These are phyloP conservation scores for Entrophospora sp. DNA, from an alignment of 192 early-diverging fungal species.

Conservation along the genomic window DNA sequence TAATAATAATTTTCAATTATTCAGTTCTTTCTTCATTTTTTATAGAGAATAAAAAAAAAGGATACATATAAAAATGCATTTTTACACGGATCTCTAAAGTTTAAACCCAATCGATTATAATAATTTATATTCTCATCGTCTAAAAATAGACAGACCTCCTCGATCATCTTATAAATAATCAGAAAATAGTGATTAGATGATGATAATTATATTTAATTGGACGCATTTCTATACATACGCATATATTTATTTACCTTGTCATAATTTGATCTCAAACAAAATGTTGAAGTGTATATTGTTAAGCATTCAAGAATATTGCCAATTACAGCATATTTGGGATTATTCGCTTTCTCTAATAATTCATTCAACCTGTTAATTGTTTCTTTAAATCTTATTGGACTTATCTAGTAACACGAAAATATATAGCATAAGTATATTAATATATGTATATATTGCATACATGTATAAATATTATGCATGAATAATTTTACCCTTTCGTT, in stretches of 20 bases:
- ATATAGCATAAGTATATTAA: background rate
- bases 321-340: constrained; percentile 9
- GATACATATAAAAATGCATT: constrained; percentile 22
- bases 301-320: constrained; percentile 13
- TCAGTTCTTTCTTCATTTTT: no score
- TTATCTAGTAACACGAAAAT: background rate
- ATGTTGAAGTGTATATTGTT: constrained; percentile 16
- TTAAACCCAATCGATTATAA: constrained; percentile 17
- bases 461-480: background rate
- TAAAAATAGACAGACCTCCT: constrained; percentile 22
- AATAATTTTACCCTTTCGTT: constrained; percentile 13
- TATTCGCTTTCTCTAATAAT: constrained; percentile 5
- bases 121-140: constrained; percentile 10
- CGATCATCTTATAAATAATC: constrained; percentile 9
- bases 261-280: constrained; percentile 11
- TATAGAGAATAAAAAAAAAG: background rate
- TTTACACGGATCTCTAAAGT: constrained; percentile 13
- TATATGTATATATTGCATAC: background rate
- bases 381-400: background rate
- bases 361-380: constrained; percentile 16
- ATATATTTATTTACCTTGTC: background rate
- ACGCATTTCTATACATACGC: background rate
- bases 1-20: no score
- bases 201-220: background rate
- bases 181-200: background rate